Evolutionary conservation across 495 filamentous ascomycete genomes (phyloP).

Genomic region (Delitschia confertaspora): DNA sequence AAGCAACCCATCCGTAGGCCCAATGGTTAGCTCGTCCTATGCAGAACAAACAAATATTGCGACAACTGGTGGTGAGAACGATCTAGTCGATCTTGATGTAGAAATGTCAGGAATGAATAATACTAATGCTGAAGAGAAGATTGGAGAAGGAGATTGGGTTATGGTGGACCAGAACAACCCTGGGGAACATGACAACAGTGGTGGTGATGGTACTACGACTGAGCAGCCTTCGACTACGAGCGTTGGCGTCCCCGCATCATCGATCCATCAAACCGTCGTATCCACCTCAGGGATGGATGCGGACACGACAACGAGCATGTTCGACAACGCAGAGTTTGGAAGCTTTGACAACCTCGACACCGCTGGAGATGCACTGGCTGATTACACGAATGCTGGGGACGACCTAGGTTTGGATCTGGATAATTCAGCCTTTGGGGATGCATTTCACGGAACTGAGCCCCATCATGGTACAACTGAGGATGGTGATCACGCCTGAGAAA

Average conservation of each 20-base stretch:
- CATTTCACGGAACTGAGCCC: conserved; percentile 49
- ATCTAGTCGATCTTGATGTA: conserved; percentile 28
- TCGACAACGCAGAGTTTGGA: conserved; percentile 37
- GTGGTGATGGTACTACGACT: conserved; percentile 7
- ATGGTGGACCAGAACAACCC: conserved; percentile 41
- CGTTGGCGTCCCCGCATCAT: conserved; percentile 2
- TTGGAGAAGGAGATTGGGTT: conserved; percentile 48
- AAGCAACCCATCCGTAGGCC: not conserved
- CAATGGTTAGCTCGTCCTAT: conserved; percentile 1
- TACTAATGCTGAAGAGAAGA: conserved; percentile 20
- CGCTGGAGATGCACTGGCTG: conserved; percentile 54
- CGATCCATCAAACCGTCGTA: conserved; percentile 1
- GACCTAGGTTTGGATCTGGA: conserved; percentile 47
- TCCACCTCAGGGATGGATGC: conserved; percentile 18
- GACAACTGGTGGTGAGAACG: conserved; percentile 4
- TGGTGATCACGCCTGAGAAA: conserved; percentile 36
- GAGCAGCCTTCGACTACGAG: conserved; percentile 1
- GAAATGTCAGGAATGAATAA: conserved; percentile 28
- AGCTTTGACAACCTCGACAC: conserved; percentile 52
- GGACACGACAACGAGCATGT: conserved; percentile 30
- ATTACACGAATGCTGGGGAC: conserved; percentile 39
- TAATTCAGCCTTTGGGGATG: conserved; percentile 54
- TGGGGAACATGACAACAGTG: conserved; percentile 15
- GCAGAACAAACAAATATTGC: conserved; percentile 10
- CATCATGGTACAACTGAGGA: conserved; percentile 38